These are phyloP conservation scores for Metarhizium sp. DNA, from an alignment of 2,329 filamentous ascomycete species.

Conservation along the genomic window DNA sequence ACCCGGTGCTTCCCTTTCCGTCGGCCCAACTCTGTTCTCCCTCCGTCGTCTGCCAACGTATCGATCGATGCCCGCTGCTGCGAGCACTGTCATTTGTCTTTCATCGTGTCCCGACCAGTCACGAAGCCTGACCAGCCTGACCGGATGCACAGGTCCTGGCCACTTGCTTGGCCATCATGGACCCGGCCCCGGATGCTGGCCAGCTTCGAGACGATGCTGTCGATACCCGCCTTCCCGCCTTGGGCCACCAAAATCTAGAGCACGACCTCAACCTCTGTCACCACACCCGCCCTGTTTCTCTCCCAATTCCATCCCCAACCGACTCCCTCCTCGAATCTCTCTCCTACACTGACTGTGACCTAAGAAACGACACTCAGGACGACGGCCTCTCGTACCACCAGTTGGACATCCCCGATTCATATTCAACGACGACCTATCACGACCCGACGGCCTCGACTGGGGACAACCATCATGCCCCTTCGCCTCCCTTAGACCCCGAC, in stretches of 20 bases:
- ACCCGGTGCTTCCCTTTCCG: background rate
- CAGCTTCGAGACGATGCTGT: conserved; percentile 11
- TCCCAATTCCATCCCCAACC: conserved; percentile 1
- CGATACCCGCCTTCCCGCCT: conserved; percentile 7
- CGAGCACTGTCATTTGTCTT: conserved; percentile 24
- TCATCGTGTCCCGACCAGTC: conserved; percentile 29
- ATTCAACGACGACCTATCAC: conserved; percentile 2
- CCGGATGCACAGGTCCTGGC: conserved; percentile 35
- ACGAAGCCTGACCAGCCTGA: conserved; percentile 31
- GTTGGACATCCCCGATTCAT: background rate
- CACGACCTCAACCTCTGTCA: conserved; percentile 18
- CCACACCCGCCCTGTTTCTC: conserved; percentile 7
- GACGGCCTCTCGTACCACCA: conserved; percentile 6
- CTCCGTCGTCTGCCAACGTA: conserved; percentile 27
- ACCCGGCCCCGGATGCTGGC: conserved; percentile 21
- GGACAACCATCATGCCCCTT: conserved; percentile 26
- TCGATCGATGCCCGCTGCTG: conserved; percentile 38
- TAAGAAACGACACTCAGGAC: conserved; percentile 3
- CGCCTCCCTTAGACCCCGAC: conserved; percentile 39
- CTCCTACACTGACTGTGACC: background rate
- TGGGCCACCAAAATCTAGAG: conserved; percentile 14
- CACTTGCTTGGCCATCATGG: conserved; percentile 14
- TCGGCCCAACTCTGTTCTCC: background rate
- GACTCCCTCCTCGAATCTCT: background rate
- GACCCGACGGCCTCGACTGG: conserved; percentile 11